Base-by-base conservation (phyloP, 495 filamentous ascomycete species). In the Tuber calosporum region DNA sequence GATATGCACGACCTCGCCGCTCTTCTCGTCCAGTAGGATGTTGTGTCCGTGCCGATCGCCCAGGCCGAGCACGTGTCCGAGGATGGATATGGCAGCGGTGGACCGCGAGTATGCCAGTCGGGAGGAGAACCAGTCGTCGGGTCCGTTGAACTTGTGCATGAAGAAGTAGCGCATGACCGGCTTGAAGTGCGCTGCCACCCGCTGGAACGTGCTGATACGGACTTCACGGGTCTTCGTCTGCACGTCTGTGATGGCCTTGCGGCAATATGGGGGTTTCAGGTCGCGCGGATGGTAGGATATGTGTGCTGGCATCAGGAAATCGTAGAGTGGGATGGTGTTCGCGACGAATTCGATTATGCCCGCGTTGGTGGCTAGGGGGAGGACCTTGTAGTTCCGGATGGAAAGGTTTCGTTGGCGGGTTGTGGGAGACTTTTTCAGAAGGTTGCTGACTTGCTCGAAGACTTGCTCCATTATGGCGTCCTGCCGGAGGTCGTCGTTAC, bases 391-490 rank as follows among this genome's bases (percentile, higher is more conserved):
- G 1, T 95, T 97, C 41, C 95, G 85, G 79, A 99, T 93, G 4
- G 89, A 89, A 34, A 99, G 86, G 75, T 94, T 91, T 2, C 95
- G 90, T 78, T 96, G 93, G 15, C 92, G 89, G 9, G 96, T 97
- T 17, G 90, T 88, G 68, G 91, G 88, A 78, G 97, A 91, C 37
- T 90, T 90, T 83, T 91, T 90, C 37, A 99, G 86, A 7, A 98
- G 89, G 71, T 90, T 90, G 79, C 91, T 96, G 40, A 97, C 95
- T 86, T 97, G 92, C 68, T 92, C 92, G 83, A 98, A 99, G 41
- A 99, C 95, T 83, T 99, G 95, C 82, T 98, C 96, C 96, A 99
- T 99, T 84, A 99, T 99, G 26, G 95, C 93, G 80, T 99, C 95
- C 84, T 99, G 95, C n/a, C 95, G 91, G 19, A 99, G 87, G 79